Conservation (phyloP, 805 yeast species). For the Blastobotrys chiropterorum region DNA sequence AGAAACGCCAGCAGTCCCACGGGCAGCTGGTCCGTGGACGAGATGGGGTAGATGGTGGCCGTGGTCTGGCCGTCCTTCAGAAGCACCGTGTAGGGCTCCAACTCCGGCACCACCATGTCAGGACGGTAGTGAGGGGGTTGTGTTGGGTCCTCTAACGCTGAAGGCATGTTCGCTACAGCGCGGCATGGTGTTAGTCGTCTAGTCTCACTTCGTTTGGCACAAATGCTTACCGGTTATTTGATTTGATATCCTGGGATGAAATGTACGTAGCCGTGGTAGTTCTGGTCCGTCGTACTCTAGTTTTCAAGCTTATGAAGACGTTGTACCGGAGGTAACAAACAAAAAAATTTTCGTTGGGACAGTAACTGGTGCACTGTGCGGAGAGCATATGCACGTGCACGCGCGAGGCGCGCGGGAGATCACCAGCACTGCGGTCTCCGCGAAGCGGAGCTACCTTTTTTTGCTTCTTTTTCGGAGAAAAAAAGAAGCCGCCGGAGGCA, state of each 20-base stretch:
- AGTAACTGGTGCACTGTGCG: no score
- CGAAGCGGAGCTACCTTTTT: no score
- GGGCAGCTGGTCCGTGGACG: constrained; percentile 62
- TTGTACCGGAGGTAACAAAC: no score
- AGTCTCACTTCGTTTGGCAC: background rate
- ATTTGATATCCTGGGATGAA: background rate
- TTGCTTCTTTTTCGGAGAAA: no score
- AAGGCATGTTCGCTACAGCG: constrained; percentile 31
- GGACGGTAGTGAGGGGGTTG: constrained; percentile 44
- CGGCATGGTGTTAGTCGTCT: background rate
- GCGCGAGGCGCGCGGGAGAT: no score
- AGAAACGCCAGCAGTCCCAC: constrained; percentile 71
- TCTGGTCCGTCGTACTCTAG: no score
- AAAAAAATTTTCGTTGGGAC: no score
- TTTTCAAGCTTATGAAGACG: no score
- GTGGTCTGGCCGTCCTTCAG: constrained; percentile 85
- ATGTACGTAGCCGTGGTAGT: no score
- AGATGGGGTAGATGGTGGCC: constrained; percentile 87
- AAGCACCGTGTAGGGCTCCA: constrained; percentile 67
- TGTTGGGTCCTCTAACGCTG: constrained; percentile 44
- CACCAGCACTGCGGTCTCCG: no score
- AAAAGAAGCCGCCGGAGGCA: no score
- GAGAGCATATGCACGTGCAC: no score
- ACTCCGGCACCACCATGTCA: constrained; percentile 33
- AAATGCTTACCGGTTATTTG: background rate